phyloP scores from a whole-genome alignment of 2,329 filamentous ascomycete genomes.

The Colletotrichum orbiculare region DNA sequence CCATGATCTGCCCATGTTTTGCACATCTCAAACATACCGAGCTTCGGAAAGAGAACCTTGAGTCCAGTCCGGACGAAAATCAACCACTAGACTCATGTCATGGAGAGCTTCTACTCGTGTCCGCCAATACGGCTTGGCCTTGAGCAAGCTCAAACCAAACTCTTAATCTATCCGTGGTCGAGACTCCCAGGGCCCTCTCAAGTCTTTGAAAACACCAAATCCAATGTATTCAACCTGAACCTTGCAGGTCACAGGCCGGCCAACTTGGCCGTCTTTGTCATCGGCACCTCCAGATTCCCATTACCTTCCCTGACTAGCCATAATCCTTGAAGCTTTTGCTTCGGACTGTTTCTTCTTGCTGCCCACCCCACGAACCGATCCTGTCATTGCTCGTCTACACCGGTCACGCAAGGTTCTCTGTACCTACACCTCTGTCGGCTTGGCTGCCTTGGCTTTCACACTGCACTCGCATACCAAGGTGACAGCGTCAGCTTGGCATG shows the following conservation, averaged over 20 bases:
- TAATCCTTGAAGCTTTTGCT: background rate
- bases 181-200: background rate
- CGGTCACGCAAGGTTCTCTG: conserved; percentile 9
- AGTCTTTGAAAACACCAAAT: background rate
- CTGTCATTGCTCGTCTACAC: conserved; percentile 7
- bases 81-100: conserved; percentile 19
- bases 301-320: conserved; percentile 4
- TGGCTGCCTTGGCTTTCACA: conserved; percentile 10
- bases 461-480: conserved; percentile 10
- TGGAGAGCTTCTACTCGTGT: conserved; percentile 6
- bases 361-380: background rate
- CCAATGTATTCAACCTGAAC: background rate
- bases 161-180: background rate
- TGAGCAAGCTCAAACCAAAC: conserved; percentile 13
- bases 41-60: conserved; percentile 30
- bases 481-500: conserved; percentile 31
- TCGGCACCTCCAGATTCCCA: conserved; percentile 2
- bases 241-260: conserved; percentile 3
- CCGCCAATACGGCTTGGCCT: background rate
- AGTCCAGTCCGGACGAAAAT: conserved; percentile 17
- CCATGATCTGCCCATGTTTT: conserved; percentile 33
- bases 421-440: conserved; percentile 4
- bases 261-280: conserved; percentile 2
- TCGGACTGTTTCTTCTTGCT: background rate
- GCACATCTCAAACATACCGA: conserved; percentile 32